Evolutionary conservation across 75 land plant genomes (phyloP).

Genomic region (Picea sitchensis): DNA sequence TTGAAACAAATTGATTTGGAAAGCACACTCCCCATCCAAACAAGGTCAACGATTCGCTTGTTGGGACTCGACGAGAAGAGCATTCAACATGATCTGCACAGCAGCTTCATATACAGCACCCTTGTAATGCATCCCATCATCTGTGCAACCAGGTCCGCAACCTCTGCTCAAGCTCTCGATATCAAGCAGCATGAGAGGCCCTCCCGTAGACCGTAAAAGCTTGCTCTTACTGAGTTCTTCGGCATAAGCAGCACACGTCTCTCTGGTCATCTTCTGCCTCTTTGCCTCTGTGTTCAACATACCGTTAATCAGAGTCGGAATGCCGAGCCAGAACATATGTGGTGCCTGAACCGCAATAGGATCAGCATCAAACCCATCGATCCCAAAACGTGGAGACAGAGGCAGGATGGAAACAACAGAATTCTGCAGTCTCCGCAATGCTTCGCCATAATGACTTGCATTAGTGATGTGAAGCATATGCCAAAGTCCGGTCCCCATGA

Average conservation of each 20-base stretch:
- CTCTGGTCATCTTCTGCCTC: constrained; percentile 50
- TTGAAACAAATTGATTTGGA: background rate
- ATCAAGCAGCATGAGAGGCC: constrained; percentile 69
- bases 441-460: constrained; percentile 49
- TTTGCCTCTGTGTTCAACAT: constrained; percentile 71
- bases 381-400: background rate
- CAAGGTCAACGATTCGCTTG: constrained; percentile 31
- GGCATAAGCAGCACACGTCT: constrained; percentile 39
- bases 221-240: constrained; percentile 31
- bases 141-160: constrained; percentile 71
- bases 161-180: constrained; percentile 41
- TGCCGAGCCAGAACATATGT: constrained; percentile 90
- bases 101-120: constrained; percentile 69
- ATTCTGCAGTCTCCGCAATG: constrained; percentile 23
- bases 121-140: constrained; percentile 91
- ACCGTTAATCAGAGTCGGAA: constrained; percentile 65
- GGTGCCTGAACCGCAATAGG: constrained; percentile 21
- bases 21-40: background rate
- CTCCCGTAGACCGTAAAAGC: constrained; percentile 46
- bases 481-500: constrained; percentile 89
- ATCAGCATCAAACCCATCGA: constrained; percentile 6
- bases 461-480: constrained; percentile 82
- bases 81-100: constrained; percentile 85
- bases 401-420: constrained; percentile 35
- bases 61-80: constrained; percentile 69